These are phyloP conservation scores for Periconia macrospinosa DNA, from an alignment of 2,329 filamentous ascomycete genomes.

Conservation along the genomic window DNA sequence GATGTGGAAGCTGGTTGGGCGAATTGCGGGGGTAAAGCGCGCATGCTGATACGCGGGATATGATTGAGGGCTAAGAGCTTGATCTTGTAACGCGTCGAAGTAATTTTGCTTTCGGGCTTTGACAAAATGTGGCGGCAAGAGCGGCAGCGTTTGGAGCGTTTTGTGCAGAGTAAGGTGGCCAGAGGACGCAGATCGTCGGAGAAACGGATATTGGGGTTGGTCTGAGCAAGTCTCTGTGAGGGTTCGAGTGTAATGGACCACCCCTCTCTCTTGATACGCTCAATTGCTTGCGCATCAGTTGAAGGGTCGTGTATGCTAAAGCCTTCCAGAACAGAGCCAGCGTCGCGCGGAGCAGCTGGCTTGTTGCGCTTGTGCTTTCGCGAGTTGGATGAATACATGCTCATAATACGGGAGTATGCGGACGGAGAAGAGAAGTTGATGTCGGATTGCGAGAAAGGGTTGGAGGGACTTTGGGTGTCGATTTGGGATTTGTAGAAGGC, in stretches of 20 bases:
- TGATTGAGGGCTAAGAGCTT: slow-evolving; percentile 82
- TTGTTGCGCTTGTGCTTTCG: slow-evolving; percentile 63
- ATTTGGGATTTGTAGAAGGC: slow-evolving; percentile 83
- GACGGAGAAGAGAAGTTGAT: slow-evolving; percentile 72
- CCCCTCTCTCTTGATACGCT: slow-evolving; percentile 58
- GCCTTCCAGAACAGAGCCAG: slow-evolving; percentile 70
- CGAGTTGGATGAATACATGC: slow-evolving; percentile 67
- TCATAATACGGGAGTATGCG: slow-evolving; percentile 87
- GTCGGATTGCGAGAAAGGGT: slow-evolving; percentile 45
- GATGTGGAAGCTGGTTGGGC: slow-evolving; percentile 40
- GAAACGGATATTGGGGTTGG: slow-evolving; percentile 61
- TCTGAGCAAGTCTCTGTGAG: slow-evolving; percentile 56
- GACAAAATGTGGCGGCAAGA: slow-evolving; percentile 92
- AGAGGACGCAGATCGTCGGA: slow-evolving; percentile 76
- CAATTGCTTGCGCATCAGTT: slow-evolving; percentile 62
- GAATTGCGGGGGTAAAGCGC: slow-evolving; percentile 56
- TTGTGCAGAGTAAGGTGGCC: slow-evolving; percentile 81
- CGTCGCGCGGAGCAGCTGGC: slow-evolving; percentile 78
- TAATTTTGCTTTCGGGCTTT: slow-evolving; percentile 89
- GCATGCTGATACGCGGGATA: slow-evolving; percentile 79
- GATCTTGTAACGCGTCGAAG: slow-evolving; percentile 88
- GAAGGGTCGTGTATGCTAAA: slow-evolving; percentile 65
- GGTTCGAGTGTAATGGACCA: slow-evolving; percentile 65
- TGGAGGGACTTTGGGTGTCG: slow-evolving; percentile 56
- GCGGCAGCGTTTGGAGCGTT: slow-evolving; percentile 90